Base-by-base conservation (phyloP, 1,284 basidiomycete species). In the Xerocomus minutiporus region DNA sequence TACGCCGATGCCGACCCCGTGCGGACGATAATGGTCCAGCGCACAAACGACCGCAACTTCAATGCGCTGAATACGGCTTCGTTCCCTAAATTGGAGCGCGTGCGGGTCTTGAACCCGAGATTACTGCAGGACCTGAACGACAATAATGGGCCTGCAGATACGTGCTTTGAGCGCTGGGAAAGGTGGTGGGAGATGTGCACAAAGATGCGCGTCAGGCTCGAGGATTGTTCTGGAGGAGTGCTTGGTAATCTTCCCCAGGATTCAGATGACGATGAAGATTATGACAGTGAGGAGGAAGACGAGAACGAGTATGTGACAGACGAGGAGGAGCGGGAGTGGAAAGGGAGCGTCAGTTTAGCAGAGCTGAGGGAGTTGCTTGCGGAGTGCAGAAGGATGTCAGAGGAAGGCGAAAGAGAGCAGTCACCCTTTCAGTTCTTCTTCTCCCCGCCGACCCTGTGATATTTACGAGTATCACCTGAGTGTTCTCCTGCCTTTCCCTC, bases 31-130 rank as follows among this genome's bases (percentile, higher is more conserved):
- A 69, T 81, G 58, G 73, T 80, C 39, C 75, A 76, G 34, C 73
- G 74, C 26, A 77, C 76, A 35, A 89, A 88, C 63, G 86, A 88
- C 52, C 66, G 78, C 57, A 88, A 84, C 60, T 75, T 89, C 32
- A 67, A 72, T 0, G 80, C 83, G 8, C 68, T 88, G 40, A 79
- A 69, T 43, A 75, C 68, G 46, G 53, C 57, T 3, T 79, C 81
- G 54, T 88, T 89, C 61, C 86, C 86, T 0, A 73, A 73, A 41
- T 68, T 89, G 39, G 70, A 75, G 54, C 71, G 78, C 15, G 73
- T 88, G 31, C 74, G 86, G 28, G 76, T 81, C 17, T 64, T 88
- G 52, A 84, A 75, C 56, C 66, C 77, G 31, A 71, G 67, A 5
- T 68, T 88, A 61, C 64, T 89, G 41, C 67, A 71, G 20, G 81